These are phyloP conservation scores for Flaveria trinervia DNA, from an alignment of 129 eudicot species.

Conservation along the genomic window DNA sequence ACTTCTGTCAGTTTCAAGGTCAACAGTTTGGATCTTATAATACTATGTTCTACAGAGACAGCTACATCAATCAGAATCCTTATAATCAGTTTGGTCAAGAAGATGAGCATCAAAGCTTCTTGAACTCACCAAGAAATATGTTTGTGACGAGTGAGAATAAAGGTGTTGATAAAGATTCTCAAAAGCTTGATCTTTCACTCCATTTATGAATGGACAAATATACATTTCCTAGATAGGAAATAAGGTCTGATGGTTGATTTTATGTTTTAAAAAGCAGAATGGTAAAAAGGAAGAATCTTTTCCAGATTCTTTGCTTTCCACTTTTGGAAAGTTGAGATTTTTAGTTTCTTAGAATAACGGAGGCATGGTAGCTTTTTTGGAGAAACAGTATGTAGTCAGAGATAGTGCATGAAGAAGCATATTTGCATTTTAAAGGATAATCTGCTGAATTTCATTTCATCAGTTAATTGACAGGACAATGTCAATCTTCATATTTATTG, in stretches of 20 bases:
- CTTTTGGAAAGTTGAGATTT: conserved; percentile 36
- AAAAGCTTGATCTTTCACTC: conserved; percentile 47
- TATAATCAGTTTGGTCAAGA: conserved; percentile 42
- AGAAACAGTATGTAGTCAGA: conserved; percentile 28
- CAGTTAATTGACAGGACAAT: conserved; percentile 24
- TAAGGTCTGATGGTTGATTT: conserved; percentile 19
- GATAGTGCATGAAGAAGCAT: conserved; percentile 21
- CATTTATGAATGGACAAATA: conserved; percentile 31
- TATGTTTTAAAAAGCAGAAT: conserved; percentile 26
- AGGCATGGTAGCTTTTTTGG: conserved; percentile 28
- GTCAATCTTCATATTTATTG: conserved; percentile 15
- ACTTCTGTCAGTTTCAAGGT: conserved; percentile 46
- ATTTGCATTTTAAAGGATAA: conserved; percentile 33
- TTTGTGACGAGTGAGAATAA: conserved; percentile 36
- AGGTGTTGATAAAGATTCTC: conserved; percentile 33
- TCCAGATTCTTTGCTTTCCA: conserved; percentile 29
- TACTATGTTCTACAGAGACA: conserved; percentile 44
- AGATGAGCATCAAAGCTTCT: conserved; percentile 43
- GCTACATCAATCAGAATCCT: conserved; percentile 39
- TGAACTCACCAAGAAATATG: conserved; percentile 34
- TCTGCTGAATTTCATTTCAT: conserved; percentile 29
- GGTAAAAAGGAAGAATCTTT: conserved; percentile 34
- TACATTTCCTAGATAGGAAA: conserved; percentile 39
- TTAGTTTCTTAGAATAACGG: conserved; percentile 34
- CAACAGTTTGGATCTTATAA: conserved; percentile 64